Evolutionary conservation across 106 monocot genomes (phyloP).

Genomic region (Posidonia australis): DNA sequence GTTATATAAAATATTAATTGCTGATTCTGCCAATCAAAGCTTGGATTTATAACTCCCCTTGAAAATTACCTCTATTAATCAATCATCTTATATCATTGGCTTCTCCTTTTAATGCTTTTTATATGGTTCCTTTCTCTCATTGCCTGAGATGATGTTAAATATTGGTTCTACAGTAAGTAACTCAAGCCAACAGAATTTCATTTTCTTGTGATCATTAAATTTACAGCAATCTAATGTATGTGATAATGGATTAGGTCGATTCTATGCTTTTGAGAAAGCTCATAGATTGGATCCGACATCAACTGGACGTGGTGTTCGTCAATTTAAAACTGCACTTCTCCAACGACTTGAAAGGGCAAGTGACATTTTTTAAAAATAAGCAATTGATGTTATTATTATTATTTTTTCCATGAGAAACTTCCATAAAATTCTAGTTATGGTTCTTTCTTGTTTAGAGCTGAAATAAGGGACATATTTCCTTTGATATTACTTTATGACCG

Average conservation of each 20-base stretch:
- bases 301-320: conserved; percentile 76
- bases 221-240: neutral
- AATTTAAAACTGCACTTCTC: conserved; percentile 75
- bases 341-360: conserved; percentile 69
- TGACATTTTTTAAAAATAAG: too few relatives aligned
- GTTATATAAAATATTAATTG: too few relatives aligned
- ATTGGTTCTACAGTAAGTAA: neutral
- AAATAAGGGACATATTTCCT: too few relatives aligned
- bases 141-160: too few relatives aligned
- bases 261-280: conserved; percentile 89
- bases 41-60: neutral
- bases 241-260: conserved; percentile 37
- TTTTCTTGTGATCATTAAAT: neutral
- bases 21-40: too few relatives aligned
- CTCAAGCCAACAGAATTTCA: neutral
- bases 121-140: neutral
- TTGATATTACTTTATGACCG: too few relatives aligned
- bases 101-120: neutral
- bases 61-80: neutral
- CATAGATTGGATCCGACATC: conserved; percentile 74
- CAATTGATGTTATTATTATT: too few relatives aligned
- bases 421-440: too few relatives aligned
- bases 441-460: too few relatives aligned
- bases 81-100: neutral
- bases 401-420: too few relatives aligned